A percentile compares a stretch with the other conserved stretches of the same genome.
phyloP scores from a whole-genome alignment of 2,329 filamentous ascomycete species.

The Tolypocladium amazonense region DNA sequence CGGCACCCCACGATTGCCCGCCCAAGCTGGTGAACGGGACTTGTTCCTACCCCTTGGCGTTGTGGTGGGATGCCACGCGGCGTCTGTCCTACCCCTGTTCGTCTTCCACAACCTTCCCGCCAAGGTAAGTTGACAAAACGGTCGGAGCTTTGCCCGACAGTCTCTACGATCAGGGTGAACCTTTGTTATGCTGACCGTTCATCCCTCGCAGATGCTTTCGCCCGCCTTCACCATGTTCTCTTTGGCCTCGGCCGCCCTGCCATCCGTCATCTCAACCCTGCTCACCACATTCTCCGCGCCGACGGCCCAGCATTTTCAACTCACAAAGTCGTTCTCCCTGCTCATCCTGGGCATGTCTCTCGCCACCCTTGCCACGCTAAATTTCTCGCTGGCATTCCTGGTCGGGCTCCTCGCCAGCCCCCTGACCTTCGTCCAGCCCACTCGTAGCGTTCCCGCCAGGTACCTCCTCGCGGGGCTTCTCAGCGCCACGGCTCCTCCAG shows the following conservation, averaged over 20 bases:
- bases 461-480: slow-evolving; percentile 40
- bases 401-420: slow-evolving; percentile 71
- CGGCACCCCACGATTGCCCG: slow-evolving; percentile 11
- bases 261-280: slow-evolving; percentile 43
- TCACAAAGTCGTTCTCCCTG: slow-evolving; percentile 87
- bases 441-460: slow-evolving; percentile 24
- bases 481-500: slow-evolving; percentile 50
- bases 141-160: background rate
- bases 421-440: slow-evolving; percentile 60
- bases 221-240: slow-evolving; percentile 49
- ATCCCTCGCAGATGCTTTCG: slow-evolving; percentile 40
- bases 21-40: slow-evolving; percentile 43
- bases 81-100: slow-evolving; percentile 73
- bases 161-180: background rate
- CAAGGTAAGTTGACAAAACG: slow-evolving; percentile 39
- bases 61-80: slow-evolving; percentile 61
- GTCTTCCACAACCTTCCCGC: slow-evolving; percentile 68
- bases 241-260: slow-evolving; percentile 42
- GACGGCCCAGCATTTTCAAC: slow-evolving; percentile 58
- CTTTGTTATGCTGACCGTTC: background rate
- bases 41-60: slow-evolving; percentile 64
- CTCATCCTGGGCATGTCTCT: slow-evolving; percentile 85
- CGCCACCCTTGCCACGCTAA: slow-evolving; percentile 85
- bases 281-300: slow-evolving; percentile 42
- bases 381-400: slow-evolving; percentile 84